Conservation (phyloP, 2,329 filamentous ascomycete genomes). For the Pseudogymnoascus sp. region DNA sequence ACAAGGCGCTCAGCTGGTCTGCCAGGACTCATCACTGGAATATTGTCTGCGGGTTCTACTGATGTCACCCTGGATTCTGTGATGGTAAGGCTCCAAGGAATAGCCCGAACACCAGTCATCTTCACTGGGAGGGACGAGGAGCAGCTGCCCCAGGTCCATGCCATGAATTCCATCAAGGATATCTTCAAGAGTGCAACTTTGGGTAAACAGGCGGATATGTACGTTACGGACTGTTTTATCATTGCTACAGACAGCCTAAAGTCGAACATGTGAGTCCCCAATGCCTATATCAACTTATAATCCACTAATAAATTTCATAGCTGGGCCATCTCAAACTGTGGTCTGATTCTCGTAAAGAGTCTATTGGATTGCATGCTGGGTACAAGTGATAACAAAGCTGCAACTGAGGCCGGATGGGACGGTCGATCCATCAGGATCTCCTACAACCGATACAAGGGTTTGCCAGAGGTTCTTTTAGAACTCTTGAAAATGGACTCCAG, state of each 20-base stretch:
- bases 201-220: slow-evolving; percentile 62
- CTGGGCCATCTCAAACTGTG: slow-evolving; percentile 94
- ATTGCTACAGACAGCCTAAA: slow-evolving; percentile 75
- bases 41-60: slow-evolving; percentile 60
- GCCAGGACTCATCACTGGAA: slow-evolving; percentile 75
- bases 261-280: slow-evolving; percentile 60
- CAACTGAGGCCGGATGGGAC: slow-evolving; percentile 56
- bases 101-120: slow-evolving; percentile 48
- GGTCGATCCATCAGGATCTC: slow-evolving; percentile 58
- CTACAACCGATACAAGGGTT: slow-evolving; percentile 60
- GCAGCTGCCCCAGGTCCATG: slow-evolving; percentile 84
- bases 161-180: slow-evolving; percentile 87
- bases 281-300: background rate
- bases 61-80: slow-evolving; percentile 57
- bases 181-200: slow-evolving; percentile 80
- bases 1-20: slow-evolving; percentile 90
- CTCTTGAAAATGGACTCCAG: slow-evolving; percentile 42
- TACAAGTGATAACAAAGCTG: slow-evolving; percentile 62
- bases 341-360: slow-evolving; percentile 79
- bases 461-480: slow-evolving; percentile 56
- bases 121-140: slow-evolving; percentile 53
- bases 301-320: slow-evolving; percentile 31
- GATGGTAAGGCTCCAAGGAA: slow-evolving; percentile 54
- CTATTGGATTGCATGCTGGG: slow-evolving; percentile 74
- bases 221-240: slow-evolving; percentile 66